Conservation (phyloP, 257 asterid species). For the Fraxinus pennsylvanica region DNA sequence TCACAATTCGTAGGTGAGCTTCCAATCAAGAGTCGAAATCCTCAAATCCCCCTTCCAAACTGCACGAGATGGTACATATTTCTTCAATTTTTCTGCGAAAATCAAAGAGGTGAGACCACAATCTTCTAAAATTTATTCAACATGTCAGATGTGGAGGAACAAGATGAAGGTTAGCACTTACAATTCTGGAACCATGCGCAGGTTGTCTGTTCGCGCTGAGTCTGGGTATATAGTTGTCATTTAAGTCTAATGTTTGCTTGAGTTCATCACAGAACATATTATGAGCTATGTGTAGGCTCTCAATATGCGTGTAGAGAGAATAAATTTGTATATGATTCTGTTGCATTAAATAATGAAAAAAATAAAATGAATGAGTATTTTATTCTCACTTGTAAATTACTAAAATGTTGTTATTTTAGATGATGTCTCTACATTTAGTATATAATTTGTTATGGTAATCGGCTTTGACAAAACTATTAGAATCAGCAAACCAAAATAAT, state of each 20-base stretch:
- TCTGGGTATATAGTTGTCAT: slow-evolving; percentile 44
- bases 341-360: neutral
- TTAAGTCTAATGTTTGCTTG: neutral
- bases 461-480: neutral
- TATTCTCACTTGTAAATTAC: neutral
- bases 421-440: neutral
- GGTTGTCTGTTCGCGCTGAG: slow-evolving; percentile 52
- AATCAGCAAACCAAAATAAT: slow-evolving; percentile 2
- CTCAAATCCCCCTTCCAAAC: too few species aligned
- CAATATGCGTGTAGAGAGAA: neutral
- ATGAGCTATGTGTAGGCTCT: neutral
- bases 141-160: too few species aligned
- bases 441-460: neutral
- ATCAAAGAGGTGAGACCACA: too few species aligned
- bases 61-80: too few species aligned
- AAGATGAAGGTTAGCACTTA: too few species aligned
- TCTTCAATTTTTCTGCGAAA: too few species aligned
- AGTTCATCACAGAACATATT: neutral
- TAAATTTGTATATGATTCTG: neutral
- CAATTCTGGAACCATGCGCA: slow-evolving; percentile 28
- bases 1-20: too few species aligned
- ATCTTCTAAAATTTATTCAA: too few species aligned
- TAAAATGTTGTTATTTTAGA: neutral
- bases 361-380: neutral
- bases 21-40: too few species aligned